Base-by-base conservation (phyloP, 306 rosid species). In the Cicer chorassanicum region DNA sequence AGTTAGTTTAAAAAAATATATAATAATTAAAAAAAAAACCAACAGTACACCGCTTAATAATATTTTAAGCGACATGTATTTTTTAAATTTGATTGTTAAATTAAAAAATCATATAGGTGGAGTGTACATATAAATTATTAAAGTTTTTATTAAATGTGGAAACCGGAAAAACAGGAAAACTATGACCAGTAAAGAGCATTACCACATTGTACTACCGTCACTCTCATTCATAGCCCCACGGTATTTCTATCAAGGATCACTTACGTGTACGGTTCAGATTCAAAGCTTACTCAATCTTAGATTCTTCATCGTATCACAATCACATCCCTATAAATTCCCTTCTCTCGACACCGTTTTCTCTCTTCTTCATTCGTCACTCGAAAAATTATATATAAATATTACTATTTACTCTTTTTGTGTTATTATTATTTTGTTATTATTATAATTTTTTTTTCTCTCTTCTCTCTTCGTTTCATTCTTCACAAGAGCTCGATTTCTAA, bases 231-330 rank as follows among this genome's bases (percentile, higher is more conserved):
- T 38, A 77, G 53, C 48, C 54, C 21, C 78, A 82, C 78, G 70
- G 42, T 69, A 59, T 51, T 81, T 7, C 42, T 8, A 39, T 40
- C 7, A 46, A 74, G 86, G 92, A 88, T 90, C 84, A 68, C 65
- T 84, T 90, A 90, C 96, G 92, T 90, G 96, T 78, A 86, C 87
- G 96, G 92, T 51, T 61, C 46, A 82, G 96, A 90, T 92, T 80
- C 80, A 64, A 86, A 53, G 12, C 72, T 21, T 29, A 54, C 65
- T 15, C 62, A 68, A 63, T 66, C 39, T 15, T 78, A 61, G 80
- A 73, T 10, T 57, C 55, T 16, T 14, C 72, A 63, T 59, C 18
- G 1, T 5, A 16, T 59, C 42, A 40, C 67, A 29, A 7, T 57
- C 64, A 64, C 34, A 64, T 81, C 82, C 81, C 43, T 76, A 76